phyloP scores from a whole-genome alignment of 768 basidiomycete genomes.

The Hericium rajendrae region DNA sequence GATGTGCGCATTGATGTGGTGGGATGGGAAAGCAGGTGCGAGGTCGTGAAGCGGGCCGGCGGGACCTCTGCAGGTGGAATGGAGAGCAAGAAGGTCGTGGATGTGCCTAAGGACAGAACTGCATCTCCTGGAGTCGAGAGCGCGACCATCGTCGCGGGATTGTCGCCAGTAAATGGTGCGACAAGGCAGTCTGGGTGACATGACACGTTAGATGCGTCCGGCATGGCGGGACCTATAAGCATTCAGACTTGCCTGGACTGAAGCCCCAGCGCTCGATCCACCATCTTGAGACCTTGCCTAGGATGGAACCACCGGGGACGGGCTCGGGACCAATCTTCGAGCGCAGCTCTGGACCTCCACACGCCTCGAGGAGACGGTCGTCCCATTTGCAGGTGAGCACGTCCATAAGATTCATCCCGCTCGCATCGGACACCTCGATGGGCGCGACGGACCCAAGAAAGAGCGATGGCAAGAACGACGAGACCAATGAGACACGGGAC shows the following conservation, averaged over 20 bases:
- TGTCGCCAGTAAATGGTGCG: conserved; percentile 84
- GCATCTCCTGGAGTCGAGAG: conserved; percentile 73
- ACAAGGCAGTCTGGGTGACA: conserved; percentile 53
- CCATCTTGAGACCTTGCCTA: conserved; percentile 59
- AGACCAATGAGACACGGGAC: conserved; percentile 66
- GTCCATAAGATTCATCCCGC: conserved; percentile 86
- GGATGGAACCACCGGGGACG: conserved; percentile 54
- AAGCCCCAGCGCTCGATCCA: conserved; percentile 76
- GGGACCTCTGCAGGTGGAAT: conserved; percentile 55
- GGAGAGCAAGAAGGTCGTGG: conserved; percentile 77
- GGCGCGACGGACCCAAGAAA: conserved; percentile 71
- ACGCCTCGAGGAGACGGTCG: conserved; percentile 50
- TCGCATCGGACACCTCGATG: conserved; percentile 81
- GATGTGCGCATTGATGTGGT: conserved; percentile 56
- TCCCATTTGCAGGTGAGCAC: conserved; percentile 70
- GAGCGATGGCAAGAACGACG: conserved; percentile 77
- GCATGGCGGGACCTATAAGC: not conserved
- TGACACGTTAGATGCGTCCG: not conserved
- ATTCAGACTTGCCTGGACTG: conserved; percentile 35
- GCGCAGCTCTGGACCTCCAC: conserved; percentile 58
- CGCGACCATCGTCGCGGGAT: conserved; percentile 74
- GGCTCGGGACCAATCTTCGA: conserved; percentile 70
- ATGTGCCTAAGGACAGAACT: conserved; percentile 79
- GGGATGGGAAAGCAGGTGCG: conserved; percentile 67
- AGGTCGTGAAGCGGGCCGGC: conserved; percentile 64